phyloP scores from a whole-genome alignment of 192 early-diverging fungal species.

The Mortierella antarctica region DNA sequence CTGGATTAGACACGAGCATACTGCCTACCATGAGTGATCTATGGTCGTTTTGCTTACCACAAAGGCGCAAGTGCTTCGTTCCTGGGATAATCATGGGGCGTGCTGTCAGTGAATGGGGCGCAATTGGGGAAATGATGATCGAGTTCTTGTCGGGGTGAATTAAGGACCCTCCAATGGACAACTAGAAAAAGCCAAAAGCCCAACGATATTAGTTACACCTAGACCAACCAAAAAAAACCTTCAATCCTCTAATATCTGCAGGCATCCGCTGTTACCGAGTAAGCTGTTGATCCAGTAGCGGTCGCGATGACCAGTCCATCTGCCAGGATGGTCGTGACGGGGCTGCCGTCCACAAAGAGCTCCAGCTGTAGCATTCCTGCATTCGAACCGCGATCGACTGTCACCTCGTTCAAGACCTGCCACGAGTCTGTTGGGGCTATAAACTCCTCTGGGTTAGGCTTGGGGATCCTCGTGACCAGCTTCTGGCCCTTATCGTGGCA shows the following conservation, averaged over 20 bases:
- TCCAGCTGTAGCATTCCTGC: constrained; percentile 87
- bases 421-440: constrained; percentile 70
- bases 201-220: no score
- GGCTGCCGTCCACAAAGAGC: constrained; percentile 77
- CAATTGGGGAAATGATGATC: constrained; percentile 91
- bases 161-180: constrained; percentile 91
- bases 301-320: constrained; percentile 95
- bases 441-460: constrained; percentile 15
- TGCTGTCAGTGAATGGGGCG: constrained; percentile 90
- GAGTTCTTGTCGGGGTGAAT: constrained; percentile 94
- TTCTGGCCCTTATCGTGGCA: constrained; percentile 38
- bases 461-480: constrained; percentile 18
- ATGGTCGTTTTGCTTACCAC: constrained; percentile 64
- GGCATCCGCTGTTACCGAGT: constrained; percentile 61
- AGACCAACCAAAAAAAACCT: neutral
- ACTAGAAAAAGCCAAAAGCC: constrained; percentile 29
- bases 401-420: constrained; percentile 93
- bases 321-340: constrained; percentile 94
- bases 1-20: neutral
- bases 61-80: constrained; percentile 82
- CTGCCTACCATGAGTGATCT: constrained; percentile 41
- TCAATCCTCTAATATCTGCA: neutral
- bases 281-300: constrained; percentile 92
- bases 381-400: constrained; percentile 91
- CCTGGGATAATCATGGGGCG: constrained; percentile 95